Conservation (phyloP, 352 stramenopile species). For the Globisporangium barbulae region DNA sequence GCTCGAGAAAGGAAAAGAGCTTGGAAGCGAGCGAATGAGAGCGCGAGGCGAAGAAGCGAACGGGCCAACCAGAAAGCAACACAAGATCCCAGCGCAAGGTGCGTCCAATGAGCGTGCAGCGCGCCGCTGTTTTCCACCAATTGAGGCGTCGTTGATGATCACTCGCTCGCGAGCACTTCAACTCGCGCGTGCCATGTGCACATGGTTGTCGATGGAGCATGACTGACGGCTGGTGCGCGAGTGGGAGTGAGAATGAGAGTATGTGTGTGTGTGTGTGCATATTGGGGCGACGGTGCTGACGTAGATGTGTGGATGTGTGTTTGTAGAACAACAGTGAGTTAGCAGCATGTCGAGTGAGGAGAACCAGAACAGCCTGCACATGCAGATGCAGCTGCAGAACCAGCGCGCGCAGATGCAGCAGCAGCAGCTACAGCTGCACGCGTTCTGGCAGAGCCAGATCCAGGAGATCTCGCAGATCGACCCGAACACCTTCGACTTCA, state of each 20-base stretch:
- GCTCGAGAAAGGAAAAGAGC: neutral
- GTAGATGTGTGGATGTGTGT: constrained; percentile 5
- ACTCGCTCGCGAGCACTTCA: constrained; percentile 13
- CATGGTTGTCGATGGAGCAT: neutral
- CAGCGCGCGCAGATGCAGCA: constrained; percentile 88
- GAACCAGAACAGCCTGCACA: constrained; percentile 71
- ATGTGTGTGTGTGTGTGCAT: neutral
- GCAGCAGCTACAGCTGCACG: constrained; percentile 79
- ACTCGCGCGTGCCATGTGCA: constrained; percentile 1
- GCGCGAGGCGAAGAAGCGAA: neutral
- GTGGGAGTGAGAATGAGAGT: neutral
- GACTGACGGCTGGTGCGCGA: neutral
- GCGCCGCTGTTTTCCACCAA: constrained; percentile 65
- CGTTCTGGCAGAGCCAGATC: constrained; percentile 89
- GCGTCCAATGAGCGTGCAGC: constrained; percentile 67
- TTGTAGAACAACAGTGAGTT: neutral
- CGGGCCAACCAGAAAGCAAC: constrained; percentile 34
- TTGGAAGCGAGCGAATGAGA: neutral
- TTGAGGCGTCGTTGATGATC: constrained; percentile 44
- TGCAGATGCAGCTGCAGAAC: constrained; percentile 85
- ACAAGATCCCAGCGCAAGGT: constrained; percentile 18
- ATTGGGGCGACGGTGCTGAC: neutral
- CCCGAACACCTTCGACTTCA: constrained; percentile 83
- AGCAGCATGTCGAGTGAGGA: constrained; percentile 55
- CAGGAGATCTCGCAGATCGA: constrained; percentile 88